These are phyloP conservation scores for Chenopodium album DNA, from an alignment of 148 eudicot species.

Conservation along the genomic window DNA sequence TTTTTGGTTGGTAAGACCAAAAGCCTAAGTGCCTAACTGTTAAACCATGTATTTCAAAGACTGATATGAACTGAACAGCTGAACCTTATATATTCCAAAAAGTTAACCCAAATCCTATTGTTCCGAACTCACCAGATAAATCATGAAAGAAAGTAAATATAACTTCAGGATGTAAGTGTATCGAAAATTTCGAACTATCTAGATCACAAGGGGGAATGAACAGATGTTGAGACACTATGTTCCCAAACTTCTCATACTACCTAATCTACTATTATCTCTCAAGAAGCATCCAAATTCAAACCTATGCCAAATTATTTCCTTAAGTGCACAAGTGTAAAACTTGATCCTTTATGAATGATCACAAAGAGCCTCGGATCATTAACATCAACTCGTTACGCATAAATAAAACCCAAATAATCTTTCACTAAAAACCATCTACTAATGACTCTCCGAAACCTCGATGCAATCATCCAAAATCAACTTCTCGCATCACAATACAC, in stretches of 20 bases:
- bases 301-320: not conserved
- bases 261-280: not conserved
- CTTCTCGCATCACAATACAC: not conserved
- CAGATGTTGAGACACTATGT: not conserved
- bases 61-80: not conserved
- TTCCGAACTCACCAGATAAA: not conserved
- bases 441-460: not conserved
- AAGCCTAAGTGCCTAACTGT: not conserved
- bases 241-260: not conserved
- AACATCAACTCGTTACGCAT: not conserved
- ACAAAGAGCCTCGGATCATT: not conserved
- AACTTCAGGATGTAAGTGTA: not conserved
- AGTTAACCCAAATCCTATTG: not conserved
- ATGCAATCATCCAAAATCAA: not conserved
- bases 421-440: not conserved
- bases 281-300: not conserved
- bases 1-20: not conserved
- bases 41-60: not conserved
- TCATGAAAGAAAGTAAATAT: not conserved
- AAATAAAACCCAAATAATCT: no score
- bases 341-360: not conserved
- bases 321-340: not conserved
- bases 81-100: not conserved
- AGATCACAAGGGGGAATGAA: not conserved
- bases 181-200: not conserved